Base-by-base conservation (phyloP, 352 stramenopile species). In the Blastocystis hominis region DNA sequence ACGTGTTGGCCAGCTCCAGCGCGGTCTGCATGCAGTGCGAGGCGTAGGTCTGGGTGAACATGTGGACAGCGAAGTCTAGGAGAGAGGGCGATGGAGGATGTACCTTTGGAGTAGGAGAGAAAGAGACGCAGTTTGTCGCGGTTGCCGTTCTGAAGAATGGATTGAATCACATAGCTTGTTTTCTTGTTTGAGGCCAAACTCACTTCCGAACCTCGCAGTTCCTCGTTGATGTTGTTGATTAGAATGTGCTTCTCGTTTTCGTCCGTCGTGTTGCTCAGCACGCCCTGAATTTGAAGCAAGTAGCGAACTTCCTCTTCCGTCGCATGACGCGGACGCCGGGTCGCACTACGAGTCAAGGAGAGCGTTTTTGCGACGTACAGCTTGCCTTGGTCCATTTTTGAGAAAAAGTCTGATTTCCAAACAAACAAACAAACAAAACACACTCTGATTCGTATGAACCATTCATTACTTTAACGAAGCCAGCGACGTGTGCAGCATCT, bases 121-220 rank as follows among this genome's bases (percentile, higher is more conserved):
- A 87, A 87, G 20, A 87, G 34, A 56, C 77, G 77, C 17, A 87
- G 15, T 56, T 87, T 56, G 24, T 78, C 66, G 34, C 77, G 62
- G 24, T n/a, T 78, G 30, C 40, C 77, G 46, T 54, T 78, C 42
- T 87, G 46, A 36, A 87, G 62, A 87, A 87, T 87, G 0, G 62
- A 68, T 47, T 87, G 62, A 42, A 87, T 76, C 6, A 78, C 66
- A 42, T 75, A 87, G 47, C 77, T 87, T n/a, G 66, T 63, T 66
- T 87, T 87, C 66, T 78, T 87, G 24, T 87, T 78, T 10, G 77
- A 78, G 15, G 77, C 77, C 46, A 87, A 87, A 87, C 77, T 87
- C 38, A 87, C 77, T 61, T 87, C 77, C 13, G 66, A 75, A 44
- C 77, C 77, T 75, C 77, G 38, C 66, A 87, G 77, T 46, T 87